phyloP scores from a whole-genome alignment of 768 basidiomycete species.

The Pisolithus marmoratus region DNA sequence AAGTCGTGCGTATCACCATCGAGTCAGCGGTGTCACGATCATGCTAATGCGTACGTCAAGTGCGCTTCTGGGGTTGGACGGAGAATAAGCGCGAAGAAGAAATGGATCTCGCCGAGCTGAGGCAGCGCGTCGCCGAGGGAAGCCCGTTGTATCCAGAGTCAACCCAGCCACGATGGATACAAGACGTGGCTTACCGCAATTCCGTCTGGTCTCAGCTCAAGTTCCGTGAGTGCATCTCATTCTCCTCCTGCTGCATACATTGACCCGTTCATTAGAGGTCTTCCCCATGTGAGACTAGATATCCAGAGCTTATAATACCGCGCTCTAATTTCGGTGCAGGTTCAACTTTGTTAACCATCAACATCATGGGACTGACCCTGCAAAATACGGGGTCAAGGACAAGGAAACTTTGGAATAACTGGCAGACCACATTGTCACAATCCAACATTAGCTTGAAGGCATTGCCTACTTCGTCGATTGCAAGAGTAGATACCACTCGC shows the following conservation, averaged over 20 bases:
- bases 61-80: constrained; percentile 93
- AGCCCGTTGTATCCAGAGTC: constrained; percentile 85
- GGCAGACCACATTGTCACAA: background rate
- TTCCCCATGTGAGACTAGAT: constrained; percentile 64
- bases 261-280: constrained; percentile 38
- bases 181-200: constrained; percentile 81
- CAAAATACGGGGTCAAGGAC: constrained; percentile 59
- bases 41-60: constrained; percentile 33
- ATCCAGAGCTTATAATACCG: background rate
- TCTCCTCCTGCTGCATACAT: constrained; percentile 1
- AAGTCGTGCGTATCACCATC: constrained; percentile 52
- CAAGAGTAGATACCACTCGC: background rate
- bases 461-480: background rate
- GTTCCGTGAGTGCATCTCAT: constrained; percentile 54
- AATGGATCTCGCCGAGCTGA: constrained; percentile 73
- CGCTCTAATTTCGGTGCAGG: constrained; percentile 40
- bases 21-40: constrained; percentile 4
- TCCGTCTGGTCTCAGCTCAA: constrained; percentile 92
- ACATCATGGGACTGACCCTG: constrained; percentile 77
- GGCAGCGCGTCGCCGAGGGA: constrained; percentile 66
- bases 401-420: constrained; percentile 21
- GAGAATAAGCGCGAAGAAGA: constrained; percentile 83
- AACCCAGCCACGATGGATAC: constrained; percentile 77
- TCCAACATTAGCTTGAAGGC: background rate
- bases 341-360: constrained; percentile 94